Evolutionary conservation across 805 yeast species (phyloP).

Genomic region (Kurtzmaniella cleridarum): DNA sequence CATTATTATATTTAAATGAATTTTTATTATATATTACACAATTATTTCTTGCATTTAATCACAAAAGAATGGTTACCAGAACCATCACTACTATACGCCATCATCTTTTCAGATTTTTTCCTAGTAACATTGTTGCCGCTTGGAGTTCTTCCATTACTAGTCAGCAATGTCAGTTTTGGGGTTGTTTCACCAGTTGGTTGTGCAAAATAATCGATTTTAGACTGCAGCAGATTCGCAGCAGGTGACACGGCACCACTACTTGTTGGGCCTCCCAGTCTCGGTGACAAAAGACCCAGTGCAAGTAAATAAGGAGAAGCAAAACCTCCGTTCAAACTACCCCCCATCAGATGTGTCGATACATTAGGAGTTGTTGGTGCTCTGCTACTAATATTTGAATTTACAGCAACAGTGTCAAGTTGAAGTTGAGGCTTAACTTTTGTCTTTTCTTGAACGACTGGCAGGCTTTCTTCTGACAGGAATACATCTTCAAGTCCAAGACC

Average conservation of each 20-base stretch:
- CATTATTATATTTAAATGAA: not conserved
- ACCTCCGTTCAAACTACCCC: constrained; percentile 23
- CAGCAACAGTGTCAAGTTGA: constrained; percentile 28
- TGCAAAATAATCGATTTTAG: not conserved
- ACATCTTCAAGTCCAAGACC: constrained; percentile 7
- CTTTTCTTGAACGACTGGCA: constrained; percentile 20
- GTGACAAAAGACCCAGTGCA: constrained; percentile 58
- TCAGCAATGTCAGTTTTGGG: constrained; percentile 17
- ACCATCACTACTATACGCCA: constrained; percentile 38
- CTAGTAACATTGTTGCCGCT: constrained; percentile 12
- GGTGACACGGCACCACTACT: not conserved
- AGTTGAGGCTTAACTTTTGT: constrained; percentile 17
- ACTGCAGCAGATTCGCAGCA: not conserved
- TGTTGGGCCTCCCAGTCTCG: constrained; percentile 26
- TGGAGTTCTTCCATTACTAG: constrained; percentile 19
- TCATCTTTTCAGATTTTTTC: constrained; percentile 27
- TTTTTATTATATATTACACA: too few relatives aligned
- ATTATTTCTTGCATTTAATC: constrained; percentile 28
- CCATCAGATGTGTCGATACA: constrained; percentile 13
- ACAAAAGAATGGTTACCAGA: constrained; percentile 33
- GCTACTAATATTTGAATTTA: constrained; percentile 4
- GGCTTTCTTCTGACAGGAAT: constrained; percentile 23
- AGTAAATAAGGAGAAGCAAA: constrained; percentile 65
- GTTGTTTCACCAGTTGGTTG: constrained; percentile 8
- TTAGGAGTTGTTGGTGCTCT: constrained; percentile 38